phyloP scores from a whole-genome alignment of 345 rosid genomes.

The Eucalyptus cladocalyx region DNA sequence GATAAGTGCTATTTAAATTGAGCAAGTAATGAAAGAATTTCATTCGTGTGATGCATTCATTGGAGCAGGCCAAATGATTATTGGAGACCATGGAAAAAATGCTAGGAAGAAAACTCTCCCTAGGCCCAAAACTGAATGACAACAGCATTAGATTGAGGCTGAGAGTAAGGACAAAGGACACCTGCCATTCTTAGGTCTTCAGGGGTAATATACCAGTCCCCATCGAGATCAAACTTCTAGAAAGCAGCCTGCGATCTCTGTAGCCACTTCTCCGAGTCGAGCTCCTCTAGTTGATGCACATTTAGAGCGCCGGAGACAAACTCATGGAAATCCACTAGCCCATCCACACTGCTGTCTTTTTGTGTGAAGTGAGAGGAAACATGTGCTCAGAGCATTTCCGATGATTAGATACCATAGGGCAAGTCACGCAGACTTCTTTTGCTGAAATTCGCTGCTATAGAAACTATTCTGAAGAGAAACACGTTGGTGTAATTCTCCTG shows the following conservation, averaged over 20 bases:
- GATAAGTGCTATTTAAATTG: not conserved
- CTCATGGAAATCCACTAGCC: constrained; percentile 27
- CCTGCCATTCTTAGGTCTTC: constrained; percentile 41
- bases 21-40: not conserved
- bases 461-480: not conserved
- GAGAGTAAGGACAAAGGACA: not conserved
- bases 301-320: constrained; percentile 31
- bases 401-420: fast-evolving
- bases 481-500: not conserved
- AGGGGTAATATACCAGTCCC: constrained; percentile 22
- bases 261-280: constrained; percentile 29
- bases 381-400: not conserved
- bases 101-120: not conserved
- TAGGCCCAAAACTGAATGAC: not conserved
- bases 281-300: constrained; percentile 37
- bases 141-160: not conserved
- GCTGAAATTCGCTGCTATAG: not conserved
- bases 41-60: not conserved
- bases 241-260: constrained; percentile 26
- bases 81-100: not conserved
- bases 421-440: not conserved
- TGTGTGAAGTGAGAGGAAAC: not conserved
- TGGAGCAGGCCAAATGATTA: not conserved
- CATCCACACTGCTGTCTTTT: constrained; percentile 36
- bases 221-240: constrained; percentile 26